A percentile compares a stretch with the other conserved stretches of the same genome.
These are phyloP conservation scores for Terfezia boudieri DNA, from an alignment of 495 filamentous ascomycete genomes.

Conservation along the genomic window DNA sequence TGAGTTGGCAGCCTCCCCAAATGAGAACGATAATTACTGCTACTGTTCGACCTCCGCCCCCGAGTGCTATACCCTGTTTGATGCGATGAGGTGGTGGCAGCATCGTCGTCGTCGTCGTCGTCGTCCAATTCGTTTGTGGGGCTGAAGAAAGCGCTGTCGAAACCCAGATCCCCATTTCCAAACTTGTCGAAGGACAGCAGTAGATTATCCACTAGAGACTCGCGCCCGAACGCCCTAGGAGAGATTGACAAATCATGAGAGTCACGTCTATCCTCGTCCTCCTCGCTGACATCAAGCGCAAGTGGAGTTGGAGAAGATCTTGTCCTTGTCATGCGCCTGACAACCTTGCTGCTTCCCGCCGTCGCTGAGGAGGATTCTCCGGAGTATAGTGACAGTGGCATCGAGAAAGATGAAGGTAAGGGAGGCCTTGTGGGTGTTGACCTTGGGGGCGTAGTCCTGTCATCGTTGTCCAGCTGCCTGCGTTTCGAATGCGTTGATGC, in stretches of 20 bases:
- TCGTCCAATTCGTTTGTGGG: constrained; percentile 7
- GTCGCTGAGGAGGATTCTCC: background rate
- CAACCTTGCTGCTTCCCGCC: background rate
- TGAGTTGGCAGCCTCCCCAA: background rate
- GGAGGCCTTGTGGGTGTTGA: background rate
- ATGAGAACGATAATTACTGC: constrained; percentile 14
- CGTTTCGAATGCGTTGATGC: background rate
- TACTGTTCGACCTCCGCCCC: constrained; percentile 14
- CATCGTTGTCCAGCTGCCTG: background rate
- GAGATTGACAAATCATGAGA: constrained; percentile 75
- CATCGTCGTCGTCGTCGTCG: constrained; percentile 20
- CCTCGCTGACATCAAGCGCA: constrained; percentile 1
- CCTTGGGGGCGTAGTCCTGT: background rate
- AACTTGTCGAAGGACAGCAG: constrained; percentile 67
- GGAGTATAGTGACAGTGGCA: background rate
- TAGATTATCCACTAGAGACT: constrained; percentile 83
- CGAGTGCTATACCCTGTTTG: constrained; percentile 16
- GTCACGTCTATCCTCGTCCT: constrained; percentile 32
- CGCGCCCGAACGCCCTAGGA: constrained; percentile 48
- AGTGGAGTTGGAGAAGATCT: background rate
- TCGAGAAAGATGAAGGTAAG: background rate
- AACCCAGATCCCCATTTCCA: constrained; percentile 24
- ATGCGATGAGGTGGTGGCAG: constrained; percentile 20
- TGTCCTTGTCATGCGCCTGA: background rate
- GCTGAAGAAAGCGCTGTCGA: constrained; percentile 7